phyloP scores from a whole-genome alignment of 306 rosid genomes.

The Prunus campanulata region DNA sequence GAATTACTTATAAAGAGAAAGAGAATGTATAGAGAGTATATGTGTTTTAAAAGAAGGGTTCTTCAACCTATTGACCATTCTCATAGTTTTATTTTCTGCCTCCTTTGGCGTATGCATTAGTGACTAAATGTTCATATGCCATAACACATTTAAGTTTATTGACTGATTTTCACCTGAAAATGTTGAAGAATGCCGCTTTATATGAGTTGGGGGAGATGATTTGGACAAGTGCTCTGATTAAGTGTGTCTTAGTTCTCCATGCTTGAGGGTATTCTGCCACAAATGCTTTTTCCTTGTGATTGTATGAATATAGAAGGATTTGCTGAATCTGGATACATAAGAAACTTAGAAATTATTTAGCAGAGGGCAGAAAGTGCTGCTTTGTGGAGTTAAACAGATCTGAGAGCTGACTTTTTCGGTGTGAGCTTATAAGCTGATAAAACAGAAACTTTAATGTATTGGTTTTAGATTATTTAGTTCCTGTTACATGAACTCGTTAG shows the following conservation, averaged over 20 bases:
- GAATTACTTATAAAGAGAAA: not conserved
- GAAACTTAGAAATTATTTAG: not conserved
- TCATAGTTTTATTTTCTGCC: not conserved
- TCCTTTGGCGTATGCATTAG: not conserved
- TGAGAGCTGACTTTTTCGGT: not conserved
- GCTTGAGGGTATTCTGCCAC: not conserved
- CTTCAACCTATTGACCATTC: not conserved
- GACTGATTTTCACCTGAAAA: not conserved
- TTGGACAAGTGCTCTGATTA: not conserved
- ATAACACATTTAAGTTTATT: not conserved
- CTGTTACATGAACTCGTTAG: not conserved
- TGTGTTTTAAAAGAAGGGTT: not conserved
- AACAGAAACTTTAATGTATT: not conserved
- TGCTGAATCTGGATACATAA: not conserved
- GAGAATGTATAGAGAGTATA: not conserved
- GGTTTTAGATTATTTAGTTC: not conserved
- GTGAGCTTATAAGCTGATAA: not conserved
- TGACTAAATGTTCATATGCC: not conserved
- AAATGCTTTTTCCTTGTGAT: not conserved
- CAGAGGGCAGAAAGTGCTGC: not conserved
- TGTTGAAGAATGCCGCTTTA: not conserved
- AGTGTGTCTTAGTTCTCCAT: not conserved
- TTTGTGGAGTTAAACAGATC: not conserved
- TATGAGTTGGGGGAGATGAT: not conserved
- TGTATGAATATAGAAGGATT: not conserved